Evolutionary conservation across 768 basidiomycete species (phyloP), one percentile per base, ranked within the genome.

Genomic region (Boletus rubropictus): DNA sequence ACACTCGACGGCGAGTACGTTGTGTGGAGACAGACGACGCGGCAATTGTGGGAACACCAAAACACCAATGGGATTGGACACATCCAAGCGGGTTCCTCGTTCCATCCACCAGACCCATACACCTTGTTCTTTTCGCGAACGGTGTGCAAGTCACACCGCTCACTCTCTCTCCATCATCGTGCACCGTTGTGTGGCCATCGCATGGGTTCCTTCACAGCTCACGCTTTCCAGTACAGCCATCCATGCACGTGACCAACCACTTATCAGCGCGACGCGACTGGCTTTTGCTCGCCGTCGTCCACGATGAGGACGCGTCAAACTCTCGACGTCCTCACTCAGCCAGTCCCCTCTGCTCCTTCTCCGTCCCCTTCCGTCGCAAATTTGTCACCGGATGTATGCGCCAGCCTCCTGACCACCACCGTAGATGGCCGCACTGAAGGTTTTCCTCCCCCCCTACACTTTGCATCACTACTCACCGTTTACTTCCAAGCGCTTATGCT

Each of bases 351-450:
- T 4, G 49, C 37, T n/a, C 63, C 55, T 7, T 48, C 64, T 3
- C 38, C 44, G 29, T 41, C 64, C 24, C 43, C 39, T 1, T 51
- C 55, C 27, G 2, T 24, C 4, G 28, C 45, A 0, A 37, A 47
- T n/a, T 37, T 53, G 3, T 57, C 54, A 6, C 44, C 45, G 28
- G 65, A 67, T 74, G 68, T 84, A 78, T 89, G 86, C 74, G 86
- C 86, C 17, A 87, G 84, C 58, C 67, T 89, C 7, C 65, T 82
- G 21, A 87, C 86, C 0, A 68, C 67, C 3, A 79, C 75, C 44
- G 59, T 58, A n/a, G 62, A 72, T n/a, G 84, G 83, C 9, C 73
- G 78, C 36, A 81, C 73, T 59, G 85, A 89, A 74, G 80, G 86
- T 84, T 31, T 24, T 17, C 18, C 15, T 46, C 15, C 28, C 36